Conservation (phyloP, 768 basidiomycete species). For the Kwoniella heveanensis region DNA sequence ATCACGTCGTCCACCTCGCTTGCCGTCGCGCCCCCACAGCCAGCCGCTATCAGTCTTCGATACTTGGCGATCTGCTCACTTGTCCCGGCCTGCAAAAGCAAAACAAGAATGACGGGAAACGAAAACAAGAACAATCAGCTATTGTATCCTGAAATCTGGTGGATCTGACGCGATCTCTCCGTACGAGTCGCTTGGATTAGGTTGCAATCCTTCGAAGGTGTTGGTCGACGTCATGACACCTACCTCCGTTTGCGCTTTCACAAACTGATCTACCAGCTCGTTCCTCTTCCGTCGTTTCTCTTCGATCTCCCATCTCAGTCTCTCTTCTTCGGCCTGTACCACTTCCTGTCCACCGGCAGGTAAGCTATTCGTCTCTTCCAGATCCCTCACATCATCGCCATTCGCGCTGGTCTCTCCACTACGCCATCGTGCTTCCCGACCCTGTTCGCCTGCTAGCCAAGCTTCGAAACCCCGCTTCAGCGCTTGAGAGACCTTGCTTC, state of each 20-base stretch:
- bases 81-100: slow-evolving; percentile 66
- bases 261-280: slow-evolving; percentile 72
- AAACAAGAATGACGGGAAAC: neutral
- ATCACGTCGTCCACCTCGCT: slow-evolving; percentile 87
- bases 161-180: too few relatives aligned
- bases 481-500: slow-evolving; percentile 74
- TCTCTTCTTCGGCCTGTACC: slow-evolving; percentile 56
- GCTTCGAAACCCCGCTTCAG: slow-evolving; percentile 89
- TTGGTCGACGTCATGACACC: slow-evolving; percentile 17
- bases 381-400: slow-evolving; percentile 37
- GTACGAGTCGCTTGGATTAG: too few relatives aligned
- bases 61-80: slow-evolving; percentile 87
- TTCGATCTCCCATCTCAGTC: slow-evolving; percentile 67
- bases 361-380: slow-evolving; percentile 55
- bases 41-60: slow-evolving; percentile 80
- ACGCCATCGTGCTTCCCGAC: slow-evolving; percentile 69
- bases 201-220: too few relatives aligned
- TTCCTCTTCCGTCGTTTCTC: slow-evolving; percentile 70
- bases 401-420: slow-evolving; percentile 59
- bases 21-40: slow-evolving; percentile 79
- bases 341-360: slow-evolving; percentile 58
- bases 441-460: slow-evolving; percentile 84
- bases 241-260: slow-evolving; percentile 75
- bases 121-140: too few relatives aligned
- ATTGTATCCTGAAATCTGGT: too few relatives aligned